Evolutionary conservation across 1,284 basidiomycete species (phyloP), one percentile per base, ranked within the genome.

Genomic region (Mycosarcoma maydis): DNA sequence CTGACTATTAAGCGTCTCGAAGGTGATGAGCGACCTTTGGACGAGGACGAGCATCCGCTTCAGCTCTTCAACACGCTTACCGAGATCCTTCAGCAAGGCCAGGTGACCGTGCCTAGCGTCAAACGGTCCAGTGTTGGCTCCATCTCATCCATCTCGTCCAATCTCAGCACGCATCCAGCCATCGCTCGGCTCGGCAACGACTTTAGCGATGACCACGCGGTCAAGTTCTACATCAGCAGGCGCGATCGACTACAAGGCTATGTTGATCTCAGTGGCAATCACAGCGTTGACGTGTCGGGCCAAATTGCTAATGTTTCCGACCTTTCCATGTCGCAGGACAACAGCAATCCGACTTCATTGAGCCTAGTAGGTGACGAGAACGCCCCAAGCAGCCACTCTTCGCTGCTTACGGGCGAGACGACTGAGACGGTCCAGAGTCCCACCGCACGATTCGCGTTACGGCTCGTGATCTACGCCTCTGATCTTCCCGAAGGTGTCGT

Each of bases 201-300:
- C 81, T 98, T 94, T 80, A 92, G 91, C 49, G 95, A 98, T 70
- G 94, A 98, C 78, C 93, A 92, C 10, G 89, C 90, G 0, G 94
- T 98, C 83, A 98, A 97, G 83, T 92, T 98, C 82, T 98, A 95
- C 83, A 83, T 98, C 68, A 92, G 95, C 78, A 56, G 72, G 27
- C 68, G 71, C 17, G 64, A 70, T 7, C 61, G 58, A 39, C 23
- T 60, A 39, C 59, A 54, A 17, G 66, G 66, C 24, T 68, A 65
- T 32, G 60, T 61, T 34, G 56, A 64, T 23, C 39, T 65, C 34
- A 54, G 36, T 42, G 50, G 46, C 20, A 50, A 41, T 10, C 47
- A 46, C 27, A 52, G 26, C 8, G 56, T 53, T 0, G 65, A 58
- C 29, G 65, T 65, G 27, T 68, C 59, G 14, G 59, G 41, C 17